phyloP scores from a whole-genome alignment of 192 early-diverging fungal genomes.

The Podila verticillata region DNA sequence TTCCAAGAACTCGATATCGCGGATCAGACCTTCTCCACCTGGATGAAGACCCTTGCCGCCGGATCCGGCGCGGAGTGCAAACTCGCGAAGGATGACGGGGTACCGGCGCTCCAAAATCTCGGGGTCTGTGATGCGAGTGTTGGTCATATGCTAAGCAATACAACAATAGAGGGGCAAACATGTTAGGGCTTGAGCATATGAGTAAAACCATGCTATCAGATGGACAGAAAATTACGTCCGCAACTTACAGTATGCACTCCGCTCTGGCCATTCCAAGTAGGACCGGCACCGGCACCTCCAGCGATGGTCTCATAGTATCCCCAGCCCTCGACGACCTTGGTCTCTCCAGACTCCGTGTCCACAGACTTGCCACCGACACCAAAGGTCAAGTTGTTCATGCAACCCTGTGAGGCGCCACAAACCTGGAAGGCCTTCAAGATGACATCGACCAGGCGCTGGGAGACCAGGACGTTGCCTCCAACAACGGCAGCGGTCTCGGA shows the following conservation, averaged over 20 bases:
- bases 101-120: conserved; percentile 94
- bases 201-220: too few species aligned
- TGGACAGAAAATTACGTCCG: too few species aligned
- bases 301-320: conserved; percentile 98
- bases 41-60: conserved; percentile 81
- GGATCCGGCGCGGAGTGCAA: conserved; percentile 75
- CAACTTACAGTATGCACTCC: conserved; percentile 69
- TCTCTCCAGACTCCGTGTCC: conserved; percentile 56
- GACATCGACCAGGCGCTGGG: conserved; percentile 92
- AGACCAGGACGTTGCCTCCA: conserved; percentile 96
- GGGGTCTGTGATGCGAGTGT: conserved; percentile 97
- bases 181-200: neutral
- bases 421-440: conserved; percentile 91
- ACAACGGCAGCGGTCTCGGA: conserved; percentile 91
- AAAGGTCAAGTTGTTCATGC: conserved; percentile 98
- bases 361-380: conserved; percentile 73
- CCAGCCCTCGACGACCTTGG: conserved; percentile 75
- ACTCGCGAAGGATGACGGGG: conserved; percentile 89
- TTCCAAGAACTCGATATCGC: conserved; percentile 95
- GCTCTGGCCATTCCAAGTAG: conserved; percentile 87
- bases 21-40: conserved; percentile 91
- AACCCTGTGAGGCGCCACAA: conserved; percentile 92
- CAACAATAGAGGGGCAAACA: neutral
- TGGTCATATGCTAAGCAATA: conserved; percentile 85
- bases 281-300: conserved; percentile 88